These are phyloP conservation scores for Ascochyta rabiei DNA, from an alignment of 2,329 filamentous ascomycete genomes.

Conservation along the genomic window DNA sequence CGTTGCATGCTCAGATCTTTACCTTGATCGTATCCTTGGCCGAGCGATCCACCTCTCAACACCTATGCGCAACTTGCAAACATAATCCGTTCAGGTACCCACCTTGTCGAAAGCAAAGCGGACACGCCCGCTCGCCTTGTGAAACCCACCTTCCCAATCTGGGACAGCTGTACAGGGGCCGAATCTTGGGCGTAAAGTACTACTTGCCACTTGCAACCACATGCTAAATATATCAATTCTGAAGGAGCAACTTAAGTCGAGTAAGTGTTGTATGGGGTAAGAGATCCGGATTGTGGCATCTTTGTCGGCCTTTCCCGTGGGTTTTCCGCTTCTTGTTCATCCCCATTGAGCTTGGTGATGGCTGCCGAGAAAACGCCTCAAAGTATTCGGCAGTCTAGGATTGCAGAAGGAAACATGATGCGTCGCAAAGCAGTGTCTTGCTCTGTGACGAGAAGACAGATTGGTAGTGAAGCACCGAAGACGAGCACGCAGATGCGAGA, in stretches of 20 bases:
- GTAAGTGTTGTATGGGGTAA: not conserved
- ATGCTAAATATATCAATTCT: not conserved
- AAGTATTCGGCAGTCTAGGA: not conserved
- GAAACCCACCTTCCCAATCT: slow-evolving; percentile 18
- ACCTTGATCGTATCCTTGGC: not conserved
- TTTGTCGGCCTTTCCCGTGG: not conserved
- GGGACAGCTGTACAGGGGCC: slow-evolving; percentile 8
- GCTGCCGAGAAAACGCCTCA: not conserved
- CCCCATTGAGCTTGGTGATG: not conserved
- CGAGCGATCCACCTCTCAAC: not conserved
- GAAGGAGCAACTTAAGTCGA: not conserved
- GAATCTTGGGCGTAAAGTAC: not conserved
- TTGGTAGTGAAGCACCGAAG: no score
- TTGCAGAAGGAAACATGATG: not conserved
- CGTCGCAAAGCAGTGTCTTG: no score
- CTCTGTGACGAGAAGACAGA: no score
- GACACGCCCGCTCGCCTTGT: slow-evolving; percentile 8
- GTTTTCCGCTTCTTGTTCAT: not conserved
- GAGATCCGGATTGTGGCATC: not conserved
- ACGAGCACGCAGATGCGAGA: no score
- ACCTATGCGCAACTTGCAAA: not conserved
- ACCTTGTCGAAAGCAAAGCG: slow-evolving; percentile 8
- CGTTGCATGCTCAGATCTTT: not conserved
- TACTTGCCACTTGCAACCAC: slow-evolving; percentile 5
- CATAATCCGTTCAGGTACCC: no score